phyloP scores from a whole-genome alignment of 1,139 yeast species.

The Kluyveromyces sp. region DNA sequence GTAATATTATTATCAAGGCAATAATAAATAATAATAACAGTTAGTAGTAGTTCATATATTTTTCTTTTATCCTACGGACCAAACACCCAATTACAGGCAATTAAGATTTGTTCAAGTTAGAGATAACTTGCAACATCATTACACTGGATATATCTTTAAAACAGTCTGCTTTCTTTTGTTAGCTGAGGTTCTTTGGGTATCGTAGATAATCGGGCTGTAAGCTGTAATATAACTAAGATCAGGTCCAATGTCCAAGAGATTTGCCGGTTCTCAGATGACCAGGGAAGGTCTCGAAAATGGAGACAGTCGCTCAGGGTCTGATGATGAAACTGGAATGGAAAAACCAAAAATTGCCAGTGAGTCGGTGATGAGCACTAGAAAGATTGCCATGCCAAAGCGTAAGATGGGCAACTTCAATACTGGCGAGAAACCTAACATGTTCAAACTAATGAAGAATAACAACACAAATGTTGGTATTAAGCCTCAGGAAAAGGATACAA shows the following conservation, averaged over 20 bases:
- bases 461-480: not conserved
- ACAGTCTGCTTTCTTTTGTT: too few species aligned
- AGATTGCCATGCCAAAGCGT: conserved; percentile 52
- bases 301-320: conserved; percentile 32
- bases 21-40: too few species aligned
- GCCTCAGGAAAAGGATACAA: not conserved
- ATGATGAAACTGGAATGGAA: conserved; percentile 32
- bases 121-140: too few species aligned
- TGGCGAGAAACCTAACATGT: conserved; percentile 16
- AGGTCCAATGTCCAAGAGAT: conserved; percentile 51
- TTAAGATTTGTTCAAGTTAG: too few species aligned
- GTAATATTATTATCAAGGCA: too few species aligned
- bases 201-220: too few species aligned
- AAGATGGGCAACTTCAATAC: conserved; percentile 16
- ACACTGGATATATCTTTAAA: too few species aligned
- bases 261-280: conserved; percentile 53
- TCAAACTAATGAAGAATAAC: not conserved
- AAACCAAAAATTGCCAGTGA: conserved; percentile 46
- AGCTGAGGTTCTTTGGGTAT: too few species aligned
- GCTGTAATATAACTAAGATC: not conserved
- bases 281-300: conserved; percentile 34
- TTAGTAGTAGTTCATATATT: too few species aligned
- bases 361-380: conserved; percentile 59
- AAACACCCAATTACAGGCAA: too few species aligned
- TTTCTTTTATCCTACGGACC: too few species aligned